phyloP scores from a whole-genome alignment of 208 protist species.

The Leishmania amazonensis region DNA sequence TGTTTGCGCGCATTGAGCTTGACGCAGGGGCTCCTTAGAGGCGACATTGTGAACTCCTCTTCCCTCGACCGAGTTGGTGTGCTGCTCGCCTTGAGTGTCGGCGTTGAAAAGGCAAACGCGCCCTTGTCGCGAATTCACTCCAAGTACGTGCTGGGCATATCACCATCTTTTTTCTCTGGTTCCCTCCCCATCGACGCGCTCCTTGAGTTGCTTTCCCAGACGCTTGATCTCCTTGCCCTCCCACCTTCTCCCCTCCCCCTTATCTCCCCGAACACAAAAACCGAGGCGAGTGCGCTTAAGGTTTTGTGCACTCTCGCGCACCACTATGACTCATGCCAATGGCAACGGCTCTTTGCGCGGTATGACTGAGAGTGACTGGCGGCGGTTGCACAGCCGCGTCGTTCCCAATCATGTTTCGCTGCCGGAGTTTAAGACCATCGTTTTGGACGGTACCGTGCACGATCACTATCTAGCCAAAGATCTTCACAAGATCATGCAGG shows the following conservation, averaged over 20 bases:
- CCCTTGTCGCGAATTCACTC: background rate
- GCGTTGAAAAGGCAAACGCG: background rate
- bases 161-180: background rate
- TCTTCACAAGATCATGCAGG: conserved; percentile 69
- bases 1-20: background rate
- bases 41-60: background rate
- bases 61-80: background rate
- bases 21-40: background rate
- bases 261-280: background rate
- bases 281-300: background rate
- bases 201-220: background rate
- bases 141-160: background rate
- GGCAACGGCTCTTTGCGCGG: background rate
- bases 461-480: conserved; percentile 62
- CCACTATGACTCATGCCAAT: conserved; percentile 6
- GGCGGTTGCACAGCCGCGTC: conserved; percentile 56
- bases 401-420: conserved; percentile 55
- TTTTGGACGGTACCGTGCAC: conserved; percentile 49
- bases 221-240: background rate
- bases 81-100: background rate
- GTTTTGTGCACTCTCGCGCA: background rate
- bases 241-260: too few relatives aligned
- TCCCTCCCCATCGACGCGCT: background rate
- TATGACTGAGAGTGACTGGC: conserved; percentile 63
- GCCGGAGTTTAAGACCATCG: conserved; percentile 49